Conservation (phyloP, 768 basidiomycete species). For the Gautieria morchelliformis region DNA sequence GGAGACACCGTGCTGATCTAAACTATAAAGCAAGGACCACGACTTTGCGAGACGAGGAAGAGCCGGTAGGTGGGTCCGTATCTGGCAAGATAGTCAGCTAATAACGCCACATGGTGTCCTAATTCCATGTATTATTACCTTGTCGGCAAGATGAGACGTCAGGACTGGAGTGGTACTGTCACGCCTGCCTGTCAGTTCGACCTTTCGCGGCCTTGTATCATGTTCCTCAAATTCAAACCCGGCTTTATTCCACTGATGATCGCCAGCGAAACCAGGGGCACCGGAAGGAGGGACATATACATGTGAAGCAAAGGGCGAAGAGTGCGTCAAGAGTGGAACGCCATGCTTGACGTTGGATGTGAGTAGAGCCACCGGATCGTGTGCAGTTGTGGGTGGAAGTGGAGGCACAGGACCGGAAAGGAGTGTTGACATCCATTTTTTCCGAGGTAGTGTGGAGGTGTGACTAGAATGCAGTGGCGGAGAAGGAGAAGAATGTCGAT, state of each 20-base stretch:
- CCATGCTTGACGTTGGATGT: not conserved
- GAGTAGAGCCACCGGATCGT: constrained; percentile 2
- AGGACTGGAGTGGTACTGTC: constrained; percentile 47
- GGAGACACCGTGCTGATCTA: constrained; percentile 94
- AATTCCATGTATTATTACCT: constrained; percentile 33
- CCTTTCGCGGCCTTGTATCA: constrained; percentile 30
- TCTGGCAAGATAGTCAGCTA: constrained; percentile 27
- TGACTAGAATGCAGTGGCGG: constrained; percentile 34
- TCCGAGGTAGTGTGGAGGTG: constrained; percentile 28
- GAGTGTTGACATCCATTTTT: constrained; percentile 37
- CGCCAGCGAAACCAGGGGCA: constrained; percentile 73
- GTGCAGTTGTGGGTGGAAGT: constrained; percentile 5
- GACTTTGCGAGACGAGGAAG: constrained; percentile 56
- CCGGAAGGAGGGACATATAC: constrained; percentile 41
- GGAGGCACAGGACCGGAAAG: constrained; percentile 20
- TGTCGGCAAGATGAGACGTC: constrained; percentile 41
- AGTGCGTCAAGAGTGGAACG: constrained; percentile 21
- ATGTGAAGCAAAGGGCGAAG: constrained; percentile 41
- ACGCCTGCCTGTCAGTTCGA: constrained; percentile 43
- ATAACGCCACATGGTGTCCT: constrained; percentile 1
- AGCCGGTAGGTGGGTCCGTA: constrained; percentile 65
- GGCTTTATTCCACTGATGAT: constrained; percentile 59
- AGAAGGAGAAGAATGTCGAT: constrained; percentile 19
- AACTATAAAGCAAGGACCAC: constrained; percentile 80
- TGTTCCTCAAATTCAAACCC: constrained; percentile 31